Conservation (phyloP, 2,329 filamentous ascomycete species). For the Stagonosporopsis cucurbitacearum region DNA sequence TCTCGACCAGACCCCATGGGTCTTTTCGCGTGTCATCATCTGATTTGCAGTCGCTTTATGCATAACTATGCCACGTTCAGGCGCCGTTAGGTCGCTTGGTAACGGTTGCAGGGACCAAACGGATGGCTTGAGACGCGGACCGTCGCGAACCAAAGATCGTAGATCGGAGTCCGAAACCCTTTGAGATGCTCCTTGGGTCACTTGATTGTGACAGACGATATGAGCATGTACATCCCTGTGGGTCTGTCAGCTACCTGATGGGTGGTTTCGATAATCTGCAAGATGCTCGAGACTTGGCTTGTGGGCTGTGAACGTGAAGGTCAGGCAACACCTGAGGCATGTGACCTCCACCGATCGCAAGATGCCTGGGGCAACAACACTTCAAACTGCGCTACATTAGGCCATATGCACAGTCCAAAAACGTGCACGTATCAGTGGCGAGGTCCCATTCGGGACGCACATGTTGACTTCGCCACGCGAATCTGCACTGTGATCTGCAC, state of each 20-base stretch:
- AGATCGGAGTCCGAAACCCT: conserved; percentile 13
- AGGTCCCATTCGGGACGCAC: not conserved
- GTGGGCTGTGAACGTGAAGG: not conserved
- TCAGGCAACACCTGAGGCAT: not conserved
- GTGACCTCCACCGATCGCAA: not conserved
- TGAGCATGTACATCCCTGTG: not conserved
- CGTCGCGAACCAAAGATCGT: conserved; percentile 18
- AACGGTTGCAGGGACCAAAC: conserved; percentile 12
- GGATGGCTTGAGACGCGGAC: conserved; percentile 15
- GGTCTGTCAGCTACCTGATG: not conserved
- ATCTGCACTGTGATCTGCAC: not conserved
- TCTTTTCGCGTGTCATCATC: not conserved
- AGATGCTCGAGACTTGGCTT: not conserved
- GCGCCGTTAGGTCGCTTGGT: conserved; percentile 8
- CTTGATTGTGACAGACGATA: not conserved
- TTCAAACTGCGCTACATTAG: not conserved
- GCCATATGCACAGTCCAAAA: not conserved
- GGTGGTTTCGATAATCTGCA: not conserved
- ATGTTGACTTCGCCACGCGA: not conserved
- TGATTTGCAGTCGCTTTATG: conserved; percentile 13
- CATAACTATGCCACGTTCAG: conserved; percentile 7
- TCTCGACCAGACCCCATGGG: not conserved
- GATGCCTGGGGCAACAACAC: not conserved
- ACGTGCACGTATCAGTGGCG: not conserved
- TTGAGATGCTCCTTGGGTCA: not conserved